Percentiles rank a stretch among this genome's conserved stretches.
phyloP scores from a whole-genome alignment of 768 basidiomycete species.

The Leccinum variicolor region DNA sequence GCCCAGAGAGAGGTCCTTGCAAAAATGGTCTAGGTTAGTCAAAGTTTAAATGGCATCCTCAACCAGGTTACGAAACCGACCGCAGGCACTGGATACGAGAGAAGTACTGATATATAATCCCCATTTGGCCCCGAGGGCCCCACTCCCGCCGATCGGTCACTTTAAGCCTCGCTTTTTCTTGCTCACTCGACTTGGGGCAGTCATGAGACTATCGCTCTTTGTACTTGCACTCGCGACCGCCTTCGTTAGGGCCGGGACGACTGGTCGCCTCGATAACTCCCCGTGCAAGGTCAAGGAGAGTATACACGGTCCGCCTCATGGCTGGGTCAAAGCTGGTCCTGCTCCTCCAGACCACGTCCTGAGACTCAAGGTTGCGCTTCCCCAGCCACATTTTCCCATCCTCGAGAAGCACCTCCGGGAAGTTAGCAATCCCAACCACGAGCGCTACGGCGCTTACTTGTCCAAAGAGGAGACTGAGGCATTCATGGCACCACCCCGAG shows the following conservation, averaged over 20 bases:
- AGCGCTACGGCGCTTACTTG: slow-evolving; percentile 53
- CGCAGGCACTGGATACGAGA: too few relatives aligned
- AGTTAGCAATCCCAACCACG: slow-evolving; percentile 53
- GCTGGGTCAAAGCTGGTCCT: slow-evolving; percentile 44
- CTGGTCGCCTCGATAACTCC: slow-evolving; percentile 3
- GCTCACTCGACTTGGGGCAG: not conserved
- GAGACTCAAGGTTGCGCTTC: slow-evolving; percentile 55
- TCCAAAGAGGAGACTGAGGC: slow-evolving; percentile 64
- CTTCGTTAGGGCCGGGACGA: slow-evolving; percentile 9
- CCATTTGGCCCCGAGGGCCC: not conserved
- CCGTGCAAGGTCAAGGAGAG: slow-evolving; percentile 46
- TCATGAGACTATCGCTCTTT: slow-evolving; percentile 14
- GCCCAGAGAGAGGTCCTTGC: too few relatives aligned
- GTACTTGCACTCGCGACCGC: slow-evolving; percentile 8
- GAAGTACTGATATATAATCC: too few relatives aligned
- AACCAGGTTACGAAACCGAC: too few relatives aligned
- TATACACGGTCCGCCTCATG: slow-evolving; percentile 40
- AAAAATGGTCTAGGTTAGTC: too few relatives aligned
- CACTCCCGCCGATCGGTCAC: not conserved
- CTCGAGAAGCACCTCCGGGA: slow-evolving; percentile 54
- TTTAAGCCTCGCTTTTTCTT: not conserved
- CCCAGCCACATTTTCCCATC: slow-evolving; percentile 46
- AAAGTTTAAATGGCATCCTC: too few relatives aligned
- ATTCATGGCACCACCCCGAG: slow-evolving; percentile 52
- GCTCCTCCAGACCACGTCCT: slow-evolving; percentile 48